A percentile compares a stretch with the other conserved stretches of the same genome.
Conservation (phyloP, 331 rosid genomes). For the Prunus yedoensis region DNA sequence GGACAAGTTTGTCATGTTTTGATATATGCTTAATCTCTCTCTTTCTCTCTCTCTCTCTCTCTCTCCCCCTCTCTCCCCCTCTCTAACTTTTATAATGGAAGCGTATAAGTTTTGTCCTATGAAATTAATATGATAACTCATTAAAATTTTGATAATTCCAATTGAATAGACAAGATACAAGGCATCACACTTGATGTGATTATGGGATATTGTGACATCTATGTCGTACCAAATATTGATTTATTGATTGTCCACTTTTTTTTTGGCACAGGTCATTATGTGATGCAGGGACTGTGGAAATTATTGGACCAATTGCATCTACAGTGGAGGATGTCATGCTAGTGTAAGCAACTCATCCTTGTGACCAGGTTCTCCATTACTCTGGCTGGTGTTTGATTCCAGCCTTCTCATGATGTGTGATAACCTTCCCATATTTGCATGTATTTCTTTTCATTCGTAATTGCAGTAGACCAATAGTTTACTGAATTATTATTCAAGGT, state of each 20-base stretch:
- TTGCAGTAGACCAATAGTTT: neutral
- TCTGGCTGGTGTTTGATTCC: neutral
- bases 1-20: neutral
- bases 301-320: conserved; percentile 93
- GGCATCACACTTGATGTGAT: neutral
- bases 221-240: neutral
- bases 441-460: neutral
- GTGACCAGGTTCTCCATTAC: neutral
- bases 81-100: neutral
- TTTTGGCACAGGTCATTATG: conserved; percentile 65
- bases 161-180: neutral
- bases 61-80: no score
- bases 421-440: neutral
- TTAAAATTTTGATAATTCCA: neutral
- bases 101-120: neutral
- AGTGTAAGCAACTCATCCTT: conserved; percentile 59
- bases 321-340: conserved; percentile 88
- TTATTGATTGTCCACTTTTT: neutral
- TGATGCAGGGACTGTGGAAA: conserved; percentile 84
- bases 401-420: neutral
- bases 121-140: neutral
- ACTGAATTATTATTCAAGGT: neutral
- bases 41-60: no score
- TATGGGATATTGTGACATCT: neutral
- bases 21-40: neutral